Evolutionary conservation across 129 eudicot species (phyloP), one percentile per base, ranked within the genome.

Genomic region (Chrysanthemum makinoi): DNA sequence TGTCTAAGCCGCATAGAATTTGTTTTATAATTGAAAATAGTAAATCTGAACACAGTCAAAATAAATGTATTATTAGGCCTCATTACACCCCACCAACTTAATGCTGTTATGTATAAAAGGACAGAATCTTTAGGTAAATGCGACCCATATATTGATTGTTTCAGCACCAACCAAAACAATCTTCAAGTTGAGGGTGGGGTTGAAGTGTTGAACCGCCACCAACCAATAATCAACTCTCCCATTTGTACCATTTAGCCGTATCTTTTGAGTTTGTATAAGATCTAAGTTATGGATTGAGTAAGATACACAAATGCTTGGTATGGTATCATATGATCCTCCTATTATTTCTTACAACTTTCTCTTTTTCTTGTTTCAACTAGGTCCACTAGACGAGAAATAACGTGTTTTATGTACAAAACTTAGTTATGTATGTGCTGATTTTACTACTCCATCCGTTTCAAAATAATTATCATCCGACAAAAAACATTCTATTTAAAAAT

Each of bases 81-180:
- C 63, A 33, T 69, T 54, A 69, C 52, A 54, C 51, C 72, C 61
- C 72, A 68, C 62, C 73, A 28, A 68, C 59, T 28, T 14, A 52
- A 68, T 68, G 62, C 9, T 30, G 24, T 28, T 67, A 51, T 51
- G 48, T 30, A 68, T 14, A 9, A n/a, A 39, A 70, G 44, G 65
- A 70, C 75, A 56, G 66, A 70, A 70, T 70, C 75, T 70, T 55
- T 70, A 70, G 66, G 54, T 70, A 35, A 56, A 70, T 70, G 54
- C 54, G 56, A 39, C 65, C 65, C 55, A 39, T 19, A 56, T 17
- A 56, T 55, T 56, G 75, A 70, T 30, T 56, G 18, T 44, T 70
- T 55, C 43, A 18, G 44, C 55, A 56, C 75, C 75, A 70, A 70
- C 65, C 75, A 70, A 70, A 56, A 54, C 14, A 35, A 70, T 70